Percentiles rank a stretch among this genome's conserved stretches.
Conservation (phyloP, 805 yeast species). For the Barnettozyma populi region DNA sequence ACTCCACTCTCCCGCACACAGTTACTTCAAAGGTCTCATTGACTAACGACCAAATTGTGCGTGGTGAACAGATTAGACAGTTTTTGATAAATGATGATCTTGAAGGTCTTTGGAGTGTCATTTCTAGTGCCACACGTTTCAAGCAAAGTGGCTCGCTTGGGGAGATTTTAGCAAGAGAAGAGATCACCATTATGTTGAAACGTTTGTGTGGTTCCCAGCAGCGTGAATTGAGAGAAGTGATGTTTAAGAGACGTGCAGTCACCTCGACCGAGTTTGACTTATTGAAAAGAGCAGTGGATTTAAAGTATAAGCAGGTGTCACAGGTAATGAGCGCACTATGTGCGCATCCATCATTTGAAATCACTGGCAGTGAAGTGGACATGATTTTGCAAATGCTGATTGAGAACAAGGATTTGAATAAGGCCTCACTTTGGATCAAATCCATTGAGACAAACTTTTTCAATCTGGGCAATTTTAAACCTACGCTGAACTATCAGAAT, state of each 20-base stretch:
- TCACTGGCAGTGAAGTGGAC: constrained; percentile 3
- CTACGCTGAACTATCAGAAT: constrained; percentile 14
- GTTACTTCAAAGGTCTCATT: neutral
- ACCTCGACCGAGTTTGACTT: neutral
- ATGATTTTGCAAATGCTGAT: constrained; percentile 1
- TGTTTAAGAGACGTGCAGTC: neutral
- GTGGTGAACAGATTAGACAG: constrained; percentile 2
- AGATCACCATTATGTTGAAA: constrained; percentile 3
- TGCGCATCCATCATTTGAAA: constrained; percentile 1
- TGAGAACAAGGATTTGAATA: constrained; percentile 1
- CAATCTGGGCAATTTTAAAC: neutral
- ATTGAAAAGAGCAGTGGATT: neutral
- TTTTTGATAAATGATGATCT: neutral
- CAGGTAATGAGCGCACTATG: neutral
- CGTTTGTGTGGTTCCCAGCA: constrained; percentile 2
- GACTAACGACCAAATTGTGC: neutral
- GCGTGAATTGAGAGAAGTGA: neutral
- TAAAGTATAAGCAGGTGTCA: constrained; percentile 1
- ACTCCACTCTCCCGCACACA: neutral
- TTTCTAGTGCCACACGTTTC: neutral
- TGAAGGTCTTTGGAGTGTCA: constrained; percentile 1
- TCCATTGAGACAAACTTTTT: neutral
- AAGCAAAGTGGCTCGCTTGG: neutral
- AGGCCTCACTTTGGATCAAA: constrained; percentile 9
- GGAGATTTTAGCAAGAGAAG: constrained; percentile 4